phyloP scores from a whole-genome alignment of 1,139 yeast species.

The Sugiyamaella xylanicola region DNA sequence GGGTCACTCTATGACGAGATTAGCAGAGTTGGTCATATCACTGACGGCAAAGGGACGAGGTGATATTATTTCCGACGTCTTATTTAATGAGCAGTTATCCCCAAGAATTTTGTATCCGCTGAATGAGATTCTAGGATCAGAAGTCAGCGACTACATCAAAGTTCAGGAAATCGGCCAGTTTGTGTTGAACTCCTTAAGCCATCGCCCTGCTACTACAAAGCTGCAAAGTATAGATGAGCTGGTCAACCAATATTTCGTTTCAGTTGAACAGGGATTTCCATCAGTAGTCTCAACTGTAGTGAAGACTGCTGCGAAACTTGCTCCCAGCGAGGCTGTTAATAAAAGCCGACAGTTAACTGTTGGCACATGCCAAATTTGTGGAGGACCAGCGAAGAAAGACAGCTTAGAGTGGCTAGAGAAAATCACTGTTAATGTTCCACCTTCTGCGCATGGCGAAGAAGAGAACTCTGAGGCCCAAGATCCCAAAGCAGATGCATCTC shows the following conservation, averaged over 20 bases:
- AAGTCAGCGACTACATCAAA: slow-evolving; percentile 56
- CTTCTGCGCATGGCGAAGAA: slow-evolving; percentile 35
- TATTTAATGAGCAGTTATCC: slow-evolving; percentile 26
- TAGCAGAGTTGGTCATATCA: slow-evolving; percentile 78
- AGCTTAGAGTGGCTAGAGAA: slow-evolving; percentile 70
- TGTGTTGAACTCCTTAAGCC: slow-evolving; percentile 22
- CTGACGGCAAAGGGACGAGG: slow-evolving; percentile 93
- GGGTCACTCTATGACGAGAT: slow-evolving; percentile 79
- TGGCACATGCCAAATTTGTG: slow-evolving; percentile 38
- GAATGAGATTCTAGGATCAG: slow-evolving; percentile 70
- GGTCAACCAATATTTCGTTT: slow-evolving; percentile 69
- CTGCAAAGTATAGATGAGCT: slow-evolving; percentile 81
- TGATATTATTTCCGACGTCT: slow-evolving; percentile 52
- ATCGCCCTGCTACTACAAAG: slow-evolving; percentile 48
- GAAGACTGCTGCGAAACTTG: slow-evolving; percentile 80
- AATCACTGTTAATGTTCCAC: slow-evolving; percentile 68
- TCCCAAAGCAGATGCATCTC: slow-evolving; percentile 25
- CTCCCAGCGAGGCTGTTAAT: slow-evolving; percentile 29
- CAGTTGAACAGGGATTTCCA: slow-evolving; percentile 79
- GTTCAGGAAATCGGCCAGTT: slow-evolving; percentile 43
- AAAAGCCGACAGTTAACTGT: slow-evolving; percentile 34
- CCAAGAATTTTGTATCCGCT: slow-evolving; percentile 60
- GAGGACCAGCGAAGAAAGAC: slow-evolving; percentile 44
- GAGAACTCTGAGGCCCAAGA: background rate
- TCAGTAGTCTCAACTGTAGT: slow-evolving; percentile 94